Evolutionary conservation across 495 filamentous ascomycete species (phyloP).

Genomic region (Entonaema liquescens): DNA sequence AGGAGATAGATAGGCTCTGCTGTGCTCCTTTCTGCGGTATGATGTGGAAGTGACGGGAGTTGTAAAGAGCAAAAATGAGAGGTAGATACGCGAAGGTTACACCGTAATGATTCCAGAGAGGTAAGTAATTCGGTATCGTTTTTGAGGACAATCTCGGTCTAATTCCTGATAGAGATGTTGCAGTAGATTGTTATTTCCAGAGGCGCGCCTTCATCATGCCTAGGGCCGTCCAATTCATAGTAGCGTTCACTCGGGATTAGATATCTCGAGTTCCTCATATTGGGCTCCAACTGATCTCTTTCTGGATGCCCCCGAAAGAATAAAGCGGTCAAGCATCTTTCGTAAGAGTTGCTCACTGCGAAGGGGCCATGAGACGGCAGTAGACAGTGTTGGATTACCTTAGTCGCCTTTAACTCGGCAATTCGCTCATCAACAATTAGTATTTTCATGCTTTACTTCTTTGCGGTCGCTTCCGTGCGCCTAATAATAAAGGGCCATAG

Average conservation of each 20-base stretch:
- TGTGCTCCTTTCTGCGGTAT: background rate
- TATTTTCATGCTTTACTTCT: background rate
- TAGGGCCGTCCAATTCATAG: background rate
- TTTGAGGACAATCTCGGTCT: background rate
- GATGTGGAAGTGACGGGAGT: background rate
- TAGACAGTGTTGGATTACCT: slow-evolving; percentile 7
- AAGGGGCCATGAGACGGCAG: slow-evolving; percentile 3
- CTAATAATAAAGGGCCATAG: background rate
- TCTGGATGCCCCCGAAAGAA: background rate
- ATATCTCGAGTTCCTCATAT: slow-evolving; percentile 26
- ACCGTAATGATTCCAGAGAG: background rate
- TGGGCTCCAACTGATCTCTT: slow-evolving; percentile 19
- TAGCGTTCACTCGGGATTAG: background rate
- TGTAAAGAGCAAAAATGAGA: background rate
- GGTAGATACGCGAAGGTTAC: background rate
- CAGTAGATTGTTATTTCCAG: slow-evolving; percentile 2
- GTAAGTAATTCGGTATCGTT: background rate
- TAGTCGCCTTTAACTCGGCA: slow-evolving; percentile 15
- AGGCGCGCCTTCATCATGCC: background rate
- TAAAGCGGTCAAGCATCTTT: slow-evolving; percentile 1
- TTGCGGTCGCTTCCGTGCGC: slow-evolving; percentile 2
- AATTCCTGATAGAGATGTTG: slow-evolving; percentile 5
- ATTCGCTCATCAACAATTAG: background rate
- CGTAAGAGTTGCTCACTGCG: slow-evolving; percentile 2
- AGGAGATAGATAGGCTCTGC: background rate